phyloP scores from a whole-genome alignment of 352 stramenopile genomes.

The Pythium aristosporum region DNA sequence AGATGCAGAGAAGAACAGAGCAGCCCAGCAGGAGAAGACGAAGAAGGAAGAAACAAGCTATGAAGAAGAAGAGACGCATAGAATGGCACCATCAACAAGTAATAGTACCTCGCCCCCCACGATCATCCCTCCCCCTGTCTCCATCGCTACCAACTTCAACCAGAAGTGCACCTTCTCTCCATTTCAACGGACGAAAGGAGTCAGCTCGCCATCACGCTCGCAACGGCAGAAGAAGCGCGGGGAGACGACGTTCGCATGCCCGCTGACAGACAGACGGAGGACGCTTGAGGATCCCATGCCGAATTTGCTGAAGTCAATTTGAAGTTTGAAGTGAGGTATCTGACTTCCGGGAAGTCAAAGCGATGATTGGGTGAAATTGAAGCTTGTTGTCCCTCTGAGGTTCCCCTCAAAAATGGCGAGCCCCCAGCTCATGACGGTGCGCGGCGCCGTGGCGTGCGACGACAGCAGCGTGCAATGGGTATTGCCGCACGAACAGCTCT shows the following conservation, averaged over 20 bases:
- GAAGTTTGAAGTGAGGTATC: background rate
- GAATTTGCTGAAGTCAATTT: background rate
- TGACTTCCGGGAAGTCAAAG: conserved; percentile 1
- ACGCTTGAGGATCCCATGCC: background rate
- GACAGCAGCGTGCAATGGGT: conserved; percentile 33
- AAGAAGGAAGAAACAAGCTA: background rate
- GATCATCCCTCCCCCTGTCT: background rate
- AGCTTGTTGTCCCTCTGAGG: background rate
- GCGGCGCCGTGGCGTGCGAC: conserved; percentile 38
- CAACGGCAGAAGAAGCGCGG: conserved; percentile 6
- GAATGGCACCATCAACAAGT: background rate
- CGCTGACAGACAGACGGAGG: background rate
- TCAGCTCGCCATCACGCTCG: conserved; percentile 1
- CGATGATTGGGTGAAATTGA: conserved; percentile 8
- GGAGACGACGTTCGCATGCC: background rate
- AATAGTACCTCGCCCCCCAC: conserved; percentile 1
- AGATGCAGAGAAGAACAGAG: background rate
- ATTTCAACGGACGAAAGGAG: background rate
- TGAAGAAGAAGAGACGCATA: no score
- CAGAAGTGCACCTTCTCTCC: background rate
- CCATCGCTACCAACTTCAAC: background rate
- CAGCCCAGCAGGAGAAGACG: background rate
- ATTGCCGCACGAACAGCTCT: conserved; percentile 60
- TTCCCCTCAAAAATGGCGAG: conserved; percentile 1
- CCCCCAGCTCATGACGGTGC: conserved; percentile 32